Evolutionary conservation across 2,329 filamentous ascomycete genomes (phyloP), one percentile per base, ranked within the genome.

Genomic region (Xylaria hypoxylon): DNA sequence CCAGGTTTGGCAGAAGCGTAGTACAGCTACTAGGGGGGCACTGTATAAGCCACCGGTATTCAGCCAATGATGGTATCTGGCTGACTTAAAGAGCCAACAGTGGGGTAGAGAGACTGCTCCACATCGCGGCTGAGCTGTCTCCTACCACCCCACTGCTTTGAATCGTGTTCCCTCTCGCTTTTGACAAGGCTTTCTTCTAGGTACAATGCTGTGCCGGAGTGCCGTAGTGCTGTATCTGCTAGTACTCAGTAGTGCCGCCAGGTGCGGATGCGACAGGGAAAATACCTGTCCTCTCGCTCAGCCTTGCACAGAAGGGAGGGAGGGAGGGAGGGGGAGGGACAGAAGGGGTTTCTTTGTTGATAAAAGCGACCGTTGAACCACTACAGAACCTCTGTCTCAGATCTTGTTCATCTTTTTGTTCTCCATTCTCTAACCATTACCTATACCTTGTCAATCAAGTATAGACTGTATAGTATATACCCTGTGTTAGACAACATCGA

Each of bases 111-210:
- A 61, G 59, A 55, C 40, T 68, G 67, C 69, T 62, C 71, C 65
- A 64, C 70, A 68, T 74, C 70, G 72, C 72, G 71, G 72, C 72
- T 73, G 72, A 73, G 72, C 67, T 47, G 47, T 59, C 56, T 57
- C 55, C 47, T 40, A 13, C 38, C 8, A 52, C 62, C 33, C 38
- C 26, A 24, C 53, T 42, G 15, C 57, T 48, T 44, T 35, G 10
- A 22, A 26, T 19, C 2, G 53, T 35, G 51, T 38, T 51, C 15
- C 38, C 40, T 59, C 59, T 28, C 33, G 11, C 33, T 52, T 28
- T 19, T 44, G 50, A 61, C 44, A n/a, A 64, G 62, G 62, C 62
- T 64, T 63, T 58, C 53, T 63, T 42, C 59, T 26, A 50, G 31
- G n/a, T 42, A 31, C 19, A 15, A 38, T 38, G 10, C 35, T 38